phyloP scores from a whole-genome alignment of 2,329 filamentous ascomycete genomes.

The Aspergillus fumigatus region DNA sequence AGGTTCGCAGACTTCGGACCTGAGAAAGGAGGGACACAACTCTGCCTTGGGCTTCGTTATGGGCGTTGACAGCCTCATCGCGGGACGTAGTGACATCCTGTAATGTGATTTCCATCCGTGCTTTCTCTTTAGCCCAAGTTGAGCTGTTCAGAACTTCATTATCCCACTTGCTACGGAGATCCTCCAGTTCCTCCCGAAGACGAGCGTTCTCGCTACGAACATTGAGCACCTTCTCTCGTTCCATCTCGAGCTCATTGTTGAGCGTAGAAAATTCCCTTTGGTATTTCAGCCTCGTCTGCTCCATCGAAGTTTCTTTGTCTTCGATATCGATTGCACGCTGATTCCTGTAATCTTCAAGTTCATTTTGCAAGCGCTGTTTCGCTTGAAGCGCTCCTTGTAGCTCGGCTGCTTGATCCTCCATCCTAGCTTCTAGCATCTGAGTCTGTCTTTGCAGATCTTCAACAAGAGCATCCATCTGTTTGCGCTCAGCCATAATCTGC shows the following conservation, averaged over 20 bases:
- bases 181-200: slow-evolving; percentile 92
- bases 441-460: slow-evolving; percentile 88
- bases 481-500: slow-evolving; percentile 83
- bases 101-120: slow-evolving; percentile 81
- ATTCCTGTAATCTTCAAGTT: slow-evolving; percentile 94
- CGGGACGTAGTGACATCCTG: slow-evolving; percentile 85
- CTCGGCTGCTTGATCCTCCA: slow-evolving; percentile 89
- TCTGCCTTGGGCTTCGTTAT: slow-evolving; percentile 92
- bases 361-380: slow-evolving; percentile 92
- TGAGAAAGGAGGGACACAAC: slow-evolving; percentile 87
- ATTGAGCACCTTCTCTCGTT: slow-evolving; percentile 84
- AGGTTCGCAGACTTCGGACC: slow-evolving; percentile 75
- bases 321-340: slow-evolving; percentile 95
- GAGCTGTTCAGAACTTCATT: slow-evolving; percentile 96
- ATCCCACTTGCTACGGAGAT: slow-evolving; percentile 94
- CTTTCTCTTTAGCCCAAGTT: slow-evolving; percentile 97
- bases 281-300: slow-evolving; percentile 97
- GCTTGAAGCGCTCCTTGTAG: slow-evolving; percentile 78
- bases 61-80: slow-evolving; percentile 86
- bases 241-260: slow-evolving; percentile 87
- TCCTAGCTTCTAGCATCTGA: slow-evolving; percentile 81
- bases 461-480: slow-evolving; percentile 80
- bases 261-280: slow-evolving; percentile 86
- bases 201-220: slow-evolving; percentile 78
- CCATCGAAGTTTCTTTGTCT: slow-evolving; percentile 92